Evolutionary conservation across 2,329 filamentous ascomycete species (phyloP), one percentile per base, ranked within the genome.

Genomic region (Fusarium paranaense): DNA sequence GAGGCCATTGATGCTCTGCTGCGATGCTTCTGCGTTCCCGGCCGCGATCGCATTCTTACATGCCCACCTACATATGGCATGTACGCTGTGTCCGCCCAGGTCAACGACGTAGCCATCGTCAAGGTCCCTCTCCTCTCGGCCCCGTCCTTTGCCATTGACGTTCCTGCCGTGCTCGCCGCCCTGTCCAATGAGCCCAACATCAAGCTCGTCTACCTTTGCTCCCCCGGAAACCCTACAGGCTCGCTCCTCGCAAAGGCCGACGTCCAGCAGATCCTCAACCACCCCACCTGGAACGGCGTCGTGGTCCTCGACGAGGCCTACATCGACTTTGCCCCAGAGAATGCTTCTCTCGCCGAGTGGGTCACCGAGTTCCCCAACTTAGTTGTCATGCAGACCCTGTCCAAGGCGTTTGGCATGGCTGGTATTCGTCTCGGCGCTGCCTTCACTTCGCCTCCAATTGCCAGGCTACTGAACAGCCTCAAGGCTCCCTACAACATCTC

Each of bases 61-160:
- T 98, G 96, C 80, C 97, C 97, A 20, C 97, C 97, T 1, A 99
- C 97, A 1, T 99, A 99, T 82, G 97, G 97, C 85, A 99, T 99
- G 97, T 99, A 99, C 86, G 88, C 91, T 56, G 97, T 99, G 20
- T 97, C 94, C 8, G 97, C 97, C 1, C 93, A 97, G 81, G 93
- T 98, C 76, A 99, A 99, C 85, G 97, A 98, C 80, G 88, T 99
- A 22, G 89, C 89, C 54, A 90, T 98, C 30, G 92, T 97, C 76
- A 94, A 93, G 81, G 91, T 98, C n/a, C 95, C 95, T 0, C 87
- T 98, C 25, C 88, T 94, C 57, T 88, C 89, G 2, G 89, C 91
- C 2, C 92, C 94, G 2, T 86, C 83, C 6, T 99, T 98, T 83
- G 88, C 87, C 52, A 87, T 98, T 76, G 91, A 97, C 82, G 86